phyloP scores from a whole-genome alignment of 2,329 filamentous ascomycete species.

The Talaromyces funiculosus region DNA sequence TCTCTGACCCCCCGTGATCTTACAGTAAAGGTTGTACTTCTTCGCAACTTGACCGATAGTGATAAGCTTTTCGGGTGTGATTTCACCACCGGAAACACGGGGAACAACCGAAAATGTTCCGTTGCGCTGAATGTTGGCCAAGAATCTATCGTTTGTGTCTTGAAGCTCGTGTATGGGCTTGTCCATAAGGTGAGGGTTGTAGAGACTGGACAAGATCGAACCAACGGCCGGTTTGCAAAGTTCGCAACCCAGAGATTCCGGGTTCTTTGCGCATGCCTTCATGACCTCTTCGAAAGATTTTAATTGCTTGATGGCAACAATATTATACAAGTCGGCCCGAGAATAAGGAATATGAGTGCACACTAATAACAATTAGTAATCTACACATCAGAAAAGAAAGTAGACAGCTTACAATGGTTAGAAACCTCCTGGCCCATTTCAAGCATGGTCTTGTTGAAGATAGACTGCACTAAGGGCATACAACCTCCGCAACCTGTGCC shows the following conservation, averaged over 20 bases:
- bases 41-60: constrained; percentile 77
- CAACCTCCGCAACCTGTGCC: constrained; percentile 88
- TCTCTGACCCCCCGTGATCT: constrained; percentile 85
- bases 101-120: constrained; percentile 87
- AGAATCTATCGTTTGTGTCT: constrained; percentile 83
- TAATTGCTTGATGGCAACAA: constrained; percentile 74
- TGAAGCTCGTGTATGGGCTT: constrained; percentile 66
- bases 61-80: constrained; percentile 79
- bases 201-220: constrained; percentile 74
- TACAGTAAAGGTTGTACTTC: constrained; percentile 79
- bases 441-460: constrained; percentile 84
- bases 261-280: constrained; percentile 67
- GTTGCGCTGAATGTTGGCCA: constrained; percentile 87
- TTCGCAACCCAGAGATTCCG: constrained; percentile 73
- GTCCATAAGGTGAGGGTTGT: constrained; percentile 78
- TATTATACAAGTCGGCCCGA: constrained; percentile 83
- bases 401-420: constrained; percentile 53
- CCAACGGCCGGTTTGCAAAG: constrained; percentile 77
- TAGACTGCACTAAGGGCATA: constrained; percentile 79
- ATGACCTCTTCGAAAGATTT: constrained; percentile 70
- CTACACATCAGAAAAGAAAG: background rate
- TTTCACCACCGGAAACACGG: constrained; percentile 76
- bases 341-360: constrained; percentile 81
- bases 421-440: constrained; percentile 81
- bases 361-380: constrained; percentile 36